Evolutionary conservation across 805 yeast genomes (phyloP).

Genomic region (Yarrowia sp.): DNA sequence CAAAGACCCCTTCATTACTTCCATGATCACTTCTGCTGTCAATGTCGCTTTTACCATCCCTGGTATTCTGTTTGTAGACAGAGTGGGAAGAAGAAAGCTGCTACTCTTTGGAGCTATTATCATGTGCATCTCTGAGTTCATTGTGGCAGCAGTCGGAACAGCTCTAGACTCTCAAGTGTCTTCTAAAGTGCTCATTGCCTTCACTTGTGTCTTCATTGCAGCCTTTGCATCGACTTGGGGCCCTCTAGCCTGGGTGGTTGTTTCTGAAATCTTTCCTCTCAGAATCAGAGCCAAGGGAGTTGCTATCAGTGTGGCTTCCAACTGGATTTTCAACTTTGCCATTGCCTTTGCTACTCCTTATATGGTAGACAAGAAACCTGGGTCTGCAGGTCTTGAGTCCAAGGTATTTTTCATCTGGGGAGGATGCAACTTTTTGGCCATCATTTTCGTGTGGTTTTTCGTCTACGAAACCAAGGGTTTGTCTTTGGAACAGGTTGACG

Average conservation of each 20-base stretch:
- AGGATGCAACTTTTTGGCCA: constrained; percentile 1
- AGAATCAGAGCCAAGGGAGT: constrained; percentile 69
- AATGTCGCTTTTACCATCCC: constrained; percentile 64
- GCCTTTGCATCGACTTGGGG: constrained; percentile 58
- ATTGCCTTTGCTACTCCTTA: constrained; percentile 35
- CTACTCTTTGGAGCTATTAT: constrained; percentile 65
- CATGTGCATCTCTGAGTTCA: constrained; percentile 62
- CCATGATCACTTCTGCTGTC: constrained; percentile 64
- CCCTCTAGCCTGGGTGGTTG: constrained; percentile 59
- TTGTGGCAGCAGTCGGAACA: constrained; percentile 58
- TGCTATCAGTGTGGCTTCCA: constrained; percentile 58
- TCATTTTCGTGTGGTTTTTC: constrained; percentile 40
- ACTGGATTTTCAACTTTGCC: constrained; percentile 40
- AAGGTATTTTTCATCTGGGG: constrained; percentile 38
- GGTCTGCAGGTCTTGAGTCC: constrained; percentile 49
- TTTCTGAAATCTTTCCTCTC: constrained; percentile 62
- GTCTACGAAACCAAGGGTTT: constrained; percentile 72
- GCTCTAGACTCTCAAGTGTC: constrained; percentile 36
- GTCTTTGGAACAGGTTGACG: constrained; percentile 71
- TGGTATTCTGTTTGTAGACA: constrained; percentile 73
- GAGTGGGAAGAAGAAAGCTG: constrained; percentile 70
- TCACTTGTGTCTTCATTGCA: constrained; percentile 55
- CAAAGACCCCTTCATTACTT: constrained; percentile 61
- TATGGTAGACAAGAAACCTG: constrained; percentile 43
- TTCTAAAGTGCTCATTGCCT: constrained; percentile 56